phyloP scores from a whole-genome alignment of 2,329 filamentous ascomycete species.

The Fusarium albosuccineum region DNA sequence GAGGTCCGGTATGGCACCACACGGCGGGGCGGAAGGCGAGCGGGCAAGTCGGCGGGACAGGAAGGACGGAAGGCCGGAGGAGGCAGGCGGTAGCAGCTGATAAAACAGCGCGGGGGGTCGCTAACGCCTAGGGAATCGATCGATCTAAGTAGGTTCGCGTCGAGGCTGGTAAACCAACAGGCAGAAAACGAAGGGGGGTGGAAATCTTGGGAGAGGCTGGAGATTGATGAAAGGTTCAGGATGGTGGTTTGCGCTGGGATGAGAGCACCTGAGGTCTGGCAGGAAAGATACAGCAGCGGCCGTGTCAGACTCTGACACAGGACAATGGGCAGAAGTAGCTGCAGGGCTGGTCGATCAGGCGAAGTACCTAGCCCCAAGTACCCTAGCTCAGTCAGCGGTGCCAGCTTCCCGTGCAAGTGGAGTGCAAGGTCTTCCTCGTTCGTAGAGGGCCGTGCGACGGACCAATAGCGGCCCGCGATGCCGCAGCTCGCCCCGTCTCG shows the following conservation, averaged over 20 bases:
- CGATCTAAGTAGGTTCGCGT: constrained; percentile 15
- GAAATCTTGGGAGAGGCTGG: constrained; percentile 12
- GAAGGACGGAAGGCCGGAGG: constrained; percentile 26
- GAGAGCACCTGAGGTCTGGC: constrained; percentile 17
- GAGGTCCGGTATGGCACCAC: constrained; percentile 38
- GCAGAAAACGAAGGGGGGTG: background rate
- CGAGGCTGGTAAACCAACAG: constrained; percentile 6
- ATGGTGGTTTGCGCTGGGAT: constrained; percentile 16
- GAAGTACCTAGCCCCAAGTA: constrained; percentile 32
- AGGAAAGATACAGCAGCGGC: constrained; percentile 15
- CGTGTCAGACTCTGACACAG: constrained; percentile 38
- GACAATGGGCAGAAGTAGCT: constrained; percentile 37
- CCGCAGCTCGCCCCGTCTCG: constrained; percentile 13
- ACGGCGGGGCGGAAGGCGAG: constrained; percentile 32
- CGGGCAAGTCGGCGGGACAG: constrained; percentile 26
- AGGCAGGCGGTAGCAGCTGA: constrained; percentile 17
- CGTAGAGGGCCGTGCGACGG: constrained; percentile 12
- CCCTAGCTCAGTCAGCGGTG: constrained; percentile 14
- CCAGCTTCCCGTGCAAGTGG: constrained; percentile 6
- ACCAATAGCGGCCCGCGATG: constrained; percentile 28
- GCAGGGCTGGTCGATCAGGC: constrained; percentile 44
- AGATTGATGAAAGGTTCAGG: constrained; percentile 23
- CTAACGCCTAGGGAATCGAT: constrained; percentile 15
- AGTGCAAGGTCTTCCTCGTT: constrained; percentile 13
- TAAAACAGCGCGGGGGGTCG: background rate